phyloP scores from a whole-genome alignment of 2,329 filamentous ascomycete species.

The Fusarium sp. region DNA sequence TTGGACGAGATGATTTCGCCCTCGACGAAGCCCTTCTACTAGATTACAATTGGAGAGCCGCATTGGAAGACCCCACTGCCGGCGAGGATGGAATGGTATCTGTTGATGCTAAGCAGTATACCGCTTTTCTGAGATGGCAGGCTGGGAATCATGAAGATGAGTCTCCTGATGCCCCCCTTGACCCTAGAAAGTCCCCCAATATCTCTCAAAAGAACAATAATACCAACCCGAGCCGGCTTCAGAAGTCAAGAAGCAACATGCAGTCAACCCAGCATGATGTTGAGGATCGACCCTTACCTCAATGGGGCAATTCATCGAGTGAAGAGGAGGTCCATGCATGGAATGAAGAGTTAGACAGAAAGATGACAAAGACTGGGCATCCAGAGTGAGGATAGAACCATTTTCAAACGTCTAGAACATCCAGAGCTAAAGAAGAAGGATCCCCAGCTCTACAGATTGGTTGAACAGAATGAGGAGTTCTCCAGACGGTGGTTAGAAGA shows the following conservation, averaged over 20 bases:
- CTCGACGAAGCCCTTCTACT: not conserved
- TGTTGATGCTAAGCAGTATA: not conserved
- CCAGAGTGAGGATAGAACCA: not conserved
- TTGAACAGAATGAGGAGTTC: not conserved
- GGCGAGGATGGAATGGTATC: not conserved
- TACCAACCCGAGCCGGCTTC: not conserved
- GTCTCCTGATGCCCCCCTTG: not conserved
- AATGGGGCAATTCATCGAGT: not conserved
- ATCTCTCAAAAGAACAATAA: rapidly evolving
- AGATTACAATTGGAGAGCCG: not conserved
- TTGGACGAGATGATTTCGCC: not conserved
- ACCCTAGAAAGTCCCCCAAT: not conserved
- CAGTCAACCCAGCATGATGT: not conserved
- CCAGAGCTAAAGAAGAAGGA: not conserved
- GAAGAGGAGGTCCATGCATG: not conserved
- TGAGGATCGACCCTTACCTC: not conserved
- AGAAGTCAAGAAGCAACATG: not conserved
- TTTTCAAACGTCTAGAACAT: not conserved
- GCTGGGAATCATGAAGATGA: not conserved
- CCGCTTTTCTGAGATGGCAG: not conserved
- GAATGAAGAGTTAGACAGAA: not conserved
- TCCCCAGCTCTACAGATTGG: not conserved
- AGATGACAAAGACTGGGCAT: not conserved
- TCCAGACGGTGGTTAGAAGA: no score
- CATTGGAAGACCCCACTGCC: not conserved